Evolutionary conservation across 495 filamentous ascomycete species (phyloP).

Genomic region (Aspergillus nanangensis): DNA sequence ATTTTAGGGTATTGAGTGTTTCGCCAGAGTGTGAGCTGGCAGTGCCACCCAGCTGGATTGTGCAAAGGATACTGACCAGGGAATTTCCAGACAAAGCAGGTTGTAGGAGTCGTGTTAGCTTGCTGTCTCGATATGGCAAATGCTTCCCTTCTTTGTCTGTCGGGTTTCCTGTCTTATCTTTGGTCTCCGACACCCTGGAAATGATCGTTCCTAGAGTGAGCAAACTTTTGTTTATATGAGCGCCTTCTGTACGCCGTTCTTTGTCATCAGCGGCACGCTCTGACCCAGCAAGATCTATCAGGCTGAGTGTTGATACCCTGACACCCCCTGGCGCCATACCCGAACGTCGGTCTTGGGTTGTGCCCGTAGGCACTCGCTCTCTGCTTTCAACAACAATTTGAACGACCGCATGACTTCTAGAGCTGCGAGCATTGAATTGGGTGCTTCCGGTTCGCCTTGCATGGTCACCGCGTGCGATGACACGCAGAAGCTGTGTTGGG

Average conservation of each 20-base stretch:
- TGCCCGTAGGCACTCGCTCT: conserved; percentile 64
- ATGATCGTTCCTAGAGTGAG: conserved; percentile 95
- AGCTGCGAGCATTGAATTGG: conserved; percentile 93
- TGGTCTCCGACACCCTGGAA: conserved; percentile 75
- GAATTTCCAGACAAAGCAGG: conserved; percentile 91
- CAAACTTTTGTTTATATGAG: conserved; percentile 97
- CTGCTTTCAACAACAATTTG: conserved; percentile 98
- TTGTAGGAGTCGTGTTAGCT: conserved; percentile 88
- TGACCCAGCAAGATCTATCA: conserved; percentile 96
- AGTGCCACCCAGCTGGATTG: conserved; percentile 73
- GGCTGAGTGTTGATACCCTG: conserved; percentile 85
- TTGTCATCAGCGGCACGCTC: conserved; percentile 94
- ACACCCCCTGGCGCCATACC: conserved; percentile 85
- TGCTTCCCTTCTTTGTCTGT: conserved; percentile 81
- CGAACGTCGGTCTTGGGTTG: conserved; percentile 65
- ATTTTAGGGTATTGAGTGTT: conserved; percentile 94
- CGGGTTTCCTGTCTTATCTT: conserved; percentile 73
- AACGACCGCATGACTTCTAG: conserved; percentile 94
- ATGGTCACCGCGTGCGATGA: conserved; percentile 92
- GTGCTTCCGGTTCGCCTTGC: conserved; percentile 86
- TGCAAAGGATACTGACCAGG: conserved; percentile 94
- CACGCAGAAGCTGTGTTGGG: conserved; percentile 88
- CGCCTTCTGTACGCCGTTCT: conserved; percentile 88
- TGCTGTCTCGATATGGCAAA: conserved; percentile 94
- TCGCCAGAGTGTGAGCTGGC: conserved; percentile 70